phyloP scores from a whole-genome alignment of 176 grass and related monocot species.

The Triticum turgidum region DNA sequence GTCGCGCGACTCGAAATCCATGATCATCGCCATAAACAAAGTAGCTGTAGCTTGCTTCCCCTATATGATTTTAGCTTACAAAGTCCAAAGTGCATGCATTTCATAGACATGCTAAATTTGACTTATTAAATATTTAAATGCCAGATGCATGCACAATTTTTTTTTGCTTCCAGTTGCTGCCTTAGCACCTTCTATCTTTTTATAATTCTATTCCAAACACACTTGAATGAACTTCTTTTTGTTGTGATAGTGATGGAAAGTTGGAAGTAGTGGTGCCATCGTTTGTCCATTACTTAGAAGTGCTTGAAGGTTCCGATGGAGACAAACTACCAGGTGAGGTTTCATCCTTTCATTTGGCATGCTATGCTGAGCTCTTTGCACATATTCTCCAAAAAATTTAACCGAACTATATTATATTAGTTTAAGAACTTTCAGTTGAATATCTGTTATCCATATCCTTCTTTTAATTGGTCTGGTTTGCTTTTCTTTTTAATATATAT shows the following conservation, averaged over 20 bases:
- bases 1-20: too few species aligned
- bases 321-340: conserved; percentile 84
- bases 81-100: background rate
- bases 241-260: conserved; percentile 66
- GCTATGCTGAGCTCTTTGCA: background rate
- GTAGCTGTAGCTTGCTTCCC: background rate
- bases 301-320: conserved; percentile 95
- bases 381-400: conserved; percentile 10
- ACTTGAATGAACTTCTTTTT: conserved; percentile 26
- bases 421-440: background rate
- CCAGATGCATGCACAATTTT: background rate
- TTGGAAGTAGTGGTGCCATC: conserved; percentile 94
- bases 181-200: conserved; percentile 11
- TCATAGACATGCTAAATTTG: conserved; percentile 2
- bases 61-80: background rate
- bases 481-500: conserved; percentile 9
- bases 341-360: conserved; percentile 28
- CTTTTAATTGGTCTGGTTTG: background rate
- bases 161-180: background rate
- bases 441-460: background rate
- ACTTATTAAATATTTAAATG: background rate
- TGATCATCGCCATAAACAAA: background rate
- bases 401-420: background rate
- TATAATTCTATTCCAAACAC: conserved; percentile 16
- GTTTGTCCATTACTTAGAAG: conserved; percentile 98